phyloP scores from a whole-genome alignment of 352 stramenopile species.

The Globisporangium irregulare region DNA sequence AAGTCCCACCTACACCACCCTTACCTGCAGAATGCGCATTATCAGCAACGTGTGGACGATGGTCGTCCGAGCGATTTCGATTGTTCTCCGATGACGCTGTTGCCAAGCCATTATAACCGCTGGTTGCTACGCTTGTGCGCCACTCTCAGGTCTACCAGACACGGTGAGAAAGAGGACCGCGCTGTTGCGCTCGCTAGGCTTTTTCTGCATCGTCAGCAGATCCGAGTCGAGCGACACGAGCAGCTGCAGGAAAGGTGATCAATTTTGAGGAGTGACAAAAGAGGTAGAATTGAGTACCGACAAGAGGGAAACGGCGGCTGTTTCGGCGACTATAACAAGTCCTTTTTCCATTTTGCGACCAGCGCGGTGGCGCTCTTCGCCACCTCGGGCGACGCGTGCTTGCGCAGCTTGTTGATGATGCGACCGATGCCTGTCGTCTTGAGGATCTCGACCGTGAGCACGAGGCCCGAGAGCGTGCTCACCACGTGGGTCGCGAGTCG shows the following conservation, averaged over 20 bases:
- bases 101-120: neutral
- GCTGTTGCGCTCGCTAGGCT: slow-evolving; percentile 41
- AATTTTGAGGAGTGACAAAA: no score
- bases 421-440: slow-evolving; percentile 78
- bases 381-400: slow-evolving; percentile 62
- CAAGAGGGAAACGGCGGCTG: neutral
- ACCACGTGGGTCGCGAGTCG: slow-evolving; percentile 69
- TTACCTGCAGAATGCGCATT: neutral
- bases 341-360: slow-evolving; percentile 85
- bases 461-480: slow-evolving; percentile 57
- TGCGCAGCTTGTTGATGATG: slow-evolving; percentile 87
- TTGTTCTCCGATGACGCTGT: slow-evolving; percentile 3
- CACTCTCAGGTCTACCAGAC: slow-evolving; percentile 36
- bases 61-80: neutral
- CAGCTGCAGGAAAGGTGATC: slow-evolving; percentile 23
- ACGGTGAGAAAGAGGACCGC: slow-evolving; percentile 49
- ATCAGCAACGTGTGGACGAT: neutral
- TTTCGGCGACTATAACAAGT: slow-evolving; percentile 43
- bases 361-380: slow-evolving; percentile 64
- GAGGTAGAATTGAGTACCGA: no score
- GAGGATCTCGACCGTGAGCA: slow-evolving; percentile 79
- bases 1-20: neutral
- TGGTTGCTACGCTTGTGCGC: slow-evolving; percentile 8
- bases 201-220: slow-evolving; percentile 50
- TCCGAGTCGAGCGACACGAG: slow-evolving; percentile 71